Conservation (phyloP, 106 monocot species). For the Dendrobium officinale region DNA sequence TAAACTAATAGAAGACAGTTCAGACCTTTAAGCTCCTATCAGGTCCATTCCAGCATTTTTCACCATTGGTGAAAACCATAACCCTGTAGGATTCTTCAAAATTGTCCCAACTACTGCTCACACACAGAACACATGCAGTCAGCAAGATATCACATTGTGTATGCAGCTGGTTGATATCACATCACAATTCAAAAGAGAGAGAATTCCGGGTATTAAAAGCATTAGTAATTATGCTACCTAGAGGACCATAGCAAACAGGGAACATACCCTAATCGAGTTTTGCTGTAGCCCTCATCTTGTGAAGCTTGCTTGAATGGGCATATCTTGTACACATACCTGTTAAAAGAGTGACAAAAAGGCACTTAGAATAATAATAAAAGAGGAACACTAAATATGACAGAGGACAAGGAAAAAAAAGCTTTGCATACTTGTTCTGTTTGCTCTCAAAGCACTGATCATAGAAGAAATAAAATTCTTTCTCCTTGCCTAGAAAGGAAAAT, state of each 20-base stretch:
- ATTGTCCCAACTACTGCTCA: constrained; percentile 81
- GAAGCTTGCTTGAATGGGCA: constrained; percentile 94
- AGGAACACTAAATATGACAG: not conserved
- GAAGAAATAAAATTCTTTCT: constrained; percentile 92
- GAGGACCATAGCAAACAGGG: not conserved
- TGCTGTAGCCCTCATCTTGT: constrained; percentile 83
- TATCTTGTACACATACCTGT: constrained; percentile 92
- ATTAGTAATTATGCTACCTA: not conserved
- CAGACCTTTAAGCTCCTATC: constrained; percentile 88
- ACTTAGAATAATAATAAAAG: not conserved
- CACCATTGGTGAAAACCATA: constrained; percentile 79
- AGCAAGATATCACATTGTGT: not conserved
- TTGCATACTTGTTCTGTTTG: constrained; percentile 80
- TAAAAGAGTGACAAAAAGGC: constrained; percentile 11
- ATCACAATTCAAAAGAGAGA: not conserved
- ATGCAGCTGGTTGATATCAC: not conserved
- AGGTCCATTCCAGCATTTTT: constrained; percentile 98
- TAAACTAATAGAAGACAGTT: not conserved
- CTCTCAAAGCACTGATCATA: constrained; percentile 84
- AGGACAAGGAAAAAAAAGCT: not conserved
- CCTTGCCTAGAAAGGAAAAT: constrained; percentile 50
- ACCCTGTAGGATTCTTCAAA: constrained; percentile 85
- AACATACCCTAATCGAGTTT: constrained; percentile 79
- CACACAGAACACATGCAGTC: not conserved
- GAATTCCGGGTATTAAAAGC: not conserved